Conservation (phyloP, 169 alveolate genomes). For the Plasmodium gonderi region DNA sequence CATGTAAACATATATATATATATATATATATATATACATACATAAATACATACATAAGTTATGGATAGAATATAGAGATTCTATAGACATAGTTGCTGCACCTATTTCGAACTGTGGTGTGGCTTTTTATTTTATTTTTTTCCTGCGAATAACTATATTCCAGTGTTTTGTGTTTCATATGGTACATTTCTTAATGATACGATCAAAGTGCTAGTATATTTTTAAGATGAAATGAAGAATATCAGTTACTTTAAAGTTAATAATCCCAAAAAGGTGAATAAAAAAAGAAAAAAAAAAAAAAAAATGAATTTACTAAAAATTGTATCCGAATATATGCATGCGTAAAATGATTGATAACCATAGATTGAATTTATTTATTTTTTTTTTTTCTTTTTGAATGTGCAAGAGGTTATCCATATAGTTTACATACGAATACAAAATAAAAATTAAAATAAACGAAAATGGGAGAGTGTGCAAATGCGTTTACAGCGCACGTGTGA, state of each 20-base stretch:
- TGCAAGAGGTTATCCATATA: neutral
- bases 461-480: neutral
- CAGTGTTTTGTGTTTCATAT: too few species aligned
- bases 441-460: neutral
- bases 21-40: neutral
- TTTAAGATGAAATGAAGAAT: neutral
- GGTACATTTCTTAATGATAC: neutral
- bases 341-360: slow-evolving; percentile 73
- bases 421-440: neutral
- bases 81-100: neutral
- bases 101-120: too few species aligned
- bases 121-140: too few species aligned
- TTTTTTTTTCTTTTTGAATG: neutral
- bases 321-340: slow-evolving; percentile 73
- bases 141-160: too few species aligned
- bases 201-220: neutral
- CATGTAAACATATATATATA: neutral
- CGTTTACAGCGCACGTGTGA: neutral
- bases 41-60: neutral
- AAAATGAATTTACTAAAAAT: slow-evolving; percentile 47
- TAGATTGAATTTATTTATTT: too few species aligned
- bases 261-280: neutral
- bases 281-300: neutral
- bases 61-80: too few species aligned
- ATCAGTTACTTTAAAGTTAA: neutral